Conservation (phyloP, 495 filamentous ascomycete species). For the Penicillium lividum region DNA sequence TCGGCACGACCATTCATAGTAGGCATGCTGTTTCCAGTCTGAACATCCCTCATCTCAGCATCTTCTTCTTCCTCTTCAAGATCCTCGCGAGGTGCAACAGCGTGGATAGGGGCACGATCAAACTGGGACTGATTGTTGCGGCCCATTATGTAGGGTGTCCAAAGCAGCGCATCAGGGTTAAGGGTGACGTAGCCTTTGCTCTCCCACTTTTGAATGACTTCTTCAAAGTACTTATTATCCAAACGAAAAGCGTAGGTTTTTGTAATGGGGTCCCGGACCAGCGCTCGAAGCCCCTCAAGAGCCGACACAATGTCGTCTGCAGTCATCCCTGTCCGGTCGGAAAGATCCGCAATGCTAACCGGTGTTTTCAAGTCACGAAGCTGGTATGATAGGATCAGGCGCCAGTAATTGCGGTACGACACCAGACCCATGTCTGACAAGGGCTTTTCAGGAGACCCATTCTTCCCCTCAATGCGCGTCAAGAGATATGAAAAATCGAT, state of each 20-base stretch:
- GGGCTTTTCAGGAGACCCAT: constrained; percentile 94
- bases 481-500: constrained; percentile 98
- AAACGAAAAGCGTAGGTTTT: constrained; percentile 85
- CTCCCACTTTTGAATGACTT: constrained; percentile 86
- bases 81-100: constrained; percentile 79
- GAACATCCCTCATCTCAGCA: constrained; percentile 38
- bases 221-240: constrained; percentile 75
- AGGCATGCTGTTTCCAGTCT: constrained; percentile 35
- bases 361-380: constrained; percentile 64
- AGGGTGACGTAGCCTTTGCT: constrained; percentile 82
- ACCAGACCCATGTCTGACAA: constrained; percentile 97
- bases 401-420: constrained; percentile 97
- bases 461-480: constrained; percentile 89
- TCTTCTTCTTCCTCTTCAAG: constrained; percentile 64
- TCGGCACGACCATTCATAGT: constrained; percentile 19
- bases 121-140: constrained; percentile 79
- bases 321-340: constrained; percentile 90
- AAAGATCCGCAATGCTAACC: constrained; percentile 76
- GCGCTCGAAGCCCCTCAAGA: constrained; percentile 81
- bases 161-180: constrained; percentile 77
- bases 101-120: constrained; percentile 79
- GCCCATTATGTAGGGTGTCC: constrained; percentile 99
- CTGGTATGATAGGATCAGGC: constrained; percentile 81
- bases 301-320: constrained; percentile 94
- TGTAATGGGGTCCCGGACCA: constrained; percentile 87